A percentile compares a stretch with the other conserved stretches of the same genome.
Conservation (phyloP, 495 filamentous ascomycete genomes). For the Letharia lupina region DNA sequence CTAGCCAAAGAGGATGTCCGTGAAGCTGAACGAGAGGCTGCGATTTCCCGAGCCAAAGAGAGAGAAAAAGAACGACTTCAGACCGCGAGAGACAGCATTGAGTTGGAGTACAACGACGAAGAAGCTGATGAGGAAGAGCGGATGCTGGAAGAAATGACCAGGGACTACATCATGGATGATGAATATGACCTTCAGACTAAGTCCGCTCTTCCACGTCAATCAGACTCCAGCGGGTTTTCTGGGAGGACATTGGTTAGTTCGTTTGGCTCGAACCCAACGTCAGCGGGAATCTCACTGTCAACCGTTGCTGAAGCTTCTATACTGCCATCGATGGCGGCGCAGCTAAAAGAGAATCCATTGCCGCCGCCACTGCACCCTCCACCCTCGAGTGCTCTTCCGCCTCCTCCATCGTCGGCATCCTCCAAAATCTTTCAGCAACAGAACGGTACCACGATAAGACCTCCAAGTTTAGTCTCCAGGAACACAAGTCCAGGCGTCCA, state of each 20-base stretch:
- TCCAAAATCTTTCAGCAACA: slow-evolving; percentile 25
- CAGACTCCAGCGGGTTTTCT: slow-evolving; percentile 78
- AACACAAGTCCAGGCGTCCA: slow-evolving; percentile 54
- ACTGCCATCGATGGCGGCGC: slow-evolving; percentile 29
- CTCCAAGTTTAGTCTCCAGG: slow-evolving; percentile 33
- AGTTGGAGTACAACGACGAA: slow-evolving; percentile 51
- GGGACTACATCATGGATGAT: slow-evolving; percentile 77
- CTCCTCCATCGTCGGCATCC: slow-evolving; percentile 30
- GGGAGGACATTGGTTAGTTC: slow-evolving; percentile 85
- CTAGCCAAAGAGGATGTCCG: slow-evolving; percentile 69
- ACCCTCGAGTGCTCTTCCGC: slow-evolving; percentile 29
- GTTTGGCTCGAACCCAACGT: slow-evolving; percentile 66
- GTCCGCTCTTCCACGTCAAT: slow-evolving; percentile 74
- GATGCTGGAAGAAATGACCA: slow-evolving; percentile 86
- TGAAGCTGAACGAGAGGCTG: slow-evolving; percentile 68
- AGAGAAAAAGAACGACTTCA: slow-evolving; percentile 33
- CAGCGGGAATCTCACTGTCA: slow-evolving; percentile 61
- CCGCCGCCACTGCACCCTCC: slow-evolving; percentile 30
- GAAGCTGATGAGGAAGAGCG: slow-evolving; percentile 89
- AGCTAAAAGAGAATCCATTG: slow-evolving; percentile 27
- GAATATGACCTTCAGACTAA: slow-evolving; percentile 67
- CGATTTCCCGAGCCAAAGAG: slow-evolving; percentile 39
- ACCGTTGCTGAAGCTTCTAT: slow-evolving; percentile 62
- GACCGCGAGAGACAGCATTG: slow-evolving; percentile 32
- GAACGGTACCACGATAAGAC: slow-evolving; percentile 23